Evolutionary conservation across 257 asterid genomes (phyloP).

Genomic region (Oldenlandia corymbosa): DNA sequence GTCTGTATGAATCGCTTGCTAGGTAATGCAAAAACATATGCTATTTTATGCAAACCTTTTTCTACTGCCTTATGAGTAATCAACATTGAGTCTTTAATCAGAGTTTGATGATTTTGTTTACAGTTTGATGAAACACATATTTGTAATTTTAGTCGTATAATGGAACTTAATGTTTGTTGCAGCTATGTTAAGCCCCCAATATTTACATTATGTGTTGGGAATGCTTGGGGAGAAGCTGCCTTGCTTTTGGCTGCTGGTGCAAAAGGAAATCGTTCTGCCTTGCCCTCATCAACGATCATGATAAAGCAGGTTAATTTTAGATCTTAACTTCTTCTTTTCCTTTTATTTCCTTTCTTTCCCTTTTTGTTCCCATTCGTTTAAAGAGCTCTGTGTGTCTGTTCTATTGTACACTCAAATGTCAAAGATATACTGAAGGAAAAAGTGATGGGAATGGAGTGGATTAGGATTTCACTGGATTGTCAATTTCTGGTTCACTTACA

Average conservation of each 20-base stretch:
- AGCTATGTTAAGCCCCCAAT: slow-evolving; percentile 90
- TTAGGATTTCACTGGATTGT: not conserved
- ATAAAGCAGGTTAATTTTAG: slow-evolving; percentile 63
- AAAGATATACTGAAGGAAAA: not conserved
- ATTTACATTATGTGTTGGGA: slow-evolving; percentile 88
- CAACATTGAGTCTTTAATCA: not conserved
- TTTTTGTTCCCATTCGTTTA: slow-evolving; percentile 2
- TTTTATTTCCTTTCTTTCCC: not conserved
- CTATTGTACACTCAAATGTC: not conserved
- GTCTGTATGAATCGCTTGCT: not conserved
- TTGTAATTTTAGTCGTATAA: too few relatives aligned
- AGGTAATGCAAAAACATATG: not conserved
- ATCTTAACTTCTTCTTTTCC: not conserved
- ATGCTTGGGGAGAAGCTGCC: slow-evolving; percentile 99
- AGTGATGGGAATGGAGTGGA: not conserved
- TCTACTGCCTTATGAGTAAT: not conserved
- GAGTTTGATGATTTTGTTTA: not conserved
- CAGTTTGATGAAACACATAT: too few relatives aligned
- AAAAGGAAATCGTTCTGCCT: slow-evolving; percentile 88
- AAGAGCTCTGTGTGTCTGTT: not conserved
- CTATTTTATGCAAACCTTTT: not conserved
- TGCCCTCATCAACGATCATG: slow-evolving; percentile 94
- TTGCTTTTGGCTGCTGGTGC: slow-evolving; percentile 96
- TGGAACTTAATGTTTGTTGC: slow-evolving; percentile 8
- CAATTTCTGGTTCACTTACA: not conserved